Conservation (phyloP, 306 rosid genomes). For the Cucurbita pepo region DNA sequence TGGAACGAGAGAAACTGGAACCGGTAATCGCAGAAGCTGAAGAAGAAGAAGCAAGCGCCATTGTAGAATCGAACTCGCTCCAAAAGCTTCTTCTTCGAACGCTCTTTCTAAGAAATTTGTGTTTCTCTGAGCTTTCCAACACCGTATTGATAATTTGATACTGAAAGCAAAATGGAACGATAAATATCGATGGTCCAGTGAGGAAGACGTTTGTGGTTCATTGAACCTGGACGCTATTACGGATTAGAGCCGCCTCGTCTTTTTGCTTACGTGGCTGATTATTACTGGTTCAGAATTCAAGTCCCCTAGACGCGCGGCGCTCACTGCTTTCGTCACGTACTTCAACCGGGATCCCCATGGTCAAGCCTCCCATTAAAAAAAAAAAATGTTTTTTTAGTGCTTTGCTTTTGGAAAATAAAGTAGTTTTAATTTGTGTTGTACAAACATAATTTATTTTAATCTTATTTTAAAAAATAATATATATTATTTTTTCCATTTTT, state of each 20-base stretch:
- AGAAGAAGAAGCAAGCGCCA: slow-evolving; percentile 48
- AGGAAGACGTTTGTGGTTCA: slow-evolving; percentile 22
- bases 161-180: background rate
- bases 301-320: slow-evolving; percentile 2
- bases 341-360: background rate
- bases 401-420: background rate
- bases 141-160: background rate
- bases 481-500: too few species aligned
- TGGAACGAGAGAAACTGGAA: slow-evolving; percentile 18
- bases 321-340: slow-evolving; percentile 28
- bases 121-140: background rate
- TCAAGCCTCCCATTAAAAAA: background rate
- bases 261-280: slow-evolving; percentile 8
- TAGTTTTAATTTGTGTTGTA: background rate
- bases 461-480: too few species aligned
- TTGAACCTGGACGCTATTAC: slow-evolving; percentile 42
- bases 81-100: background rate
- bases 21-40: slow-evolving; percentile 35
- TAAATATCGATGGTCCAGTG: background rate
- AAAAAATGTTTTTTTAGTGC: background rate
- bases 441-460: background rate
- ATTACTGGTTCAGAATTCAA: background rate
- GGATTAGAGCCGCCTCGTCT: background rate
- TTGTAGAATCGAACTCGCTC: slow-evolving; percentile 2
- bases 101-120: background rate